Conservation (phyloP, 2,329 filamentous ascomycete genomes). For the Saccharata proteae region DNA sequence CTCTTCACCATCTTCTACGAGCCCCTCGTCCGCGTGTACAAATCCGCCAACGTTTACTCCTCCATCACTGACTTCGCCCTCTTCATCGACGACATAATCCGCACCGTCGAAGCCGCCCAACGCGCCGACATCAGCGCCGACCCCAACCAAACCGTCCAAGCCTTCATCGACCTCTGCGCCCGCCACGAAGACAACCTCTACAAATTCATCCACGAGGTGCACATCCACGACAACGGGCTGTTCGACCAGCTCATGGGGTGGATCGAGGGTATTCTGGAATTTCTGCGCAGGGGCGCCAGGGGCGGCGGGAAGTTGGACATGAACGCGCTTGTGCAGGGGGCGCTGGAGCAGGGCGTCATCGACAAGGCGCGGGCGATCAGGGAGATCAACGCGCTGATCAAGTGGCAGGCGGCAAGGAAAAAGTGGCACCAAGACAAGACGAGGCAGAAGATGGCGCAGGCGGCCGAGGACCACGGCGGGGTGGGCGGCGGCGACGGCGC, state of each 20-base stretch:
- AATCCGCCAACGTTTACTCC: constrained; percentile 95
- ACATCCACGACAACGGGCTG: constrained; percentile 89
- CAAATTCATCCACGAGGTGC: constrained; percentile 97
- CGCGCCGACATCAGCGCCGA: constrained; percentile 79
- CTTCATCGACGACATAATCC: constrained; percentile 88
- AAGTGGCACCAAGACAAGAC: constrained; percentile 99
- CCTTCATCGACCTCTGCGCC: constrained; percentile 92
- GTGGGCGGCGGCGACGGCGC: constrained; percentile 37
- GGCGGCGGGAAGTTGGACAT: constrained; percentile 80
- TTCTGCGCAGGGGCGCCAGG: constrained; percentile 69
- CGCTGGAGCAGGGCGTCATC: constrained; percentile 52
- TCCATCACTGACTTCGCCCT: constrained; percentile 91
- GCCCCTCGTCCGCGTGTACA: constrained; percentile 91
- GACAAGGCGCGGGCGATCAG: constrained; percentile 59
- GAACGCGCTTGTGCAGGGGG: constrained; percentile 82
- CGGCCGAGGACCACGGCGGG: constrained; percentile 34
- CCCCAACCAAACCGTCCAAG: constrained; percentile 94
- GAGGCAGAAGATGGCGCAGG: constrained; percentile 94
- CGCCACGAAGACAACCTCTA: constrained; percentile 96
- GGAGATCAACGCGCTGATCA: constrained; percentile 77
- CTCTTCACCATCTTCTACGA: constrained; percentile 99
- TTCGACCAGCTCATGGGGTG: constrained; percentile 95
- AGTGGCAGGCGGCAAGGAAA: constrained; percentile 91
- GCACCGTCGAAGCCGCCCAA: constrained; percentile 57
- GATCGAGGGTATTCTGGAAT: constrained; percentile 92